Conservation (phyloP, 257 asterid genomes). For the Eustoma russellianum region DNA sequence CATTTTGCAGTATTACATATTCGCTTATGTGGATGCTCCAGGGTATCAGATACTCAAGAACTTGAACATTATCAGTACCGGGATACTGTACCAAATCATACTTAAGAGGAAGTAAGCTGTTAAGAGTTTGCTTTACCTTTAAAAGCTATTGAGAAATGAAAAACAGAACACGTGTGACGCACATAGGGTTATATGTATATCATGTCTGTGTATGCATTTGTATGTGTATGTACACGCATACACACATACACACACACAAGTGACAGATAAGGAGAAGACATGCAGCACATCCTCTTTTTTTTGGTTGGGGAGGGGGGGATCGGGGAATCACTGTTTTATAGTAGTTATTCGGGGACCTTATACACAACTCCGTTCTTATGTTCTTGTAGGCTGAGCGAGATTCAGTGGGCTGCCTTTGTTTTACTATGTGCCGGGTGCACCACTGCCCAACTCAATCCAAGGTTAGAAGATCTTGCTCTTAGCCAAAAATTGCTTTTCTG, state of each 20-base stretch:
- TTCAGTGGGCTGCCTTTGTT: slow-evolving; percentile 96
- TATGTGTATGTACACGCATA: too few species aligned
- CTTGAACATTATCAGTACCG: slow-evolving; percentile 94
- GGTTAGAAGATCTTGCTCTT: slow-evolving; percentile 39
- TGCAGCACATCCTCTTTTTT: not conserved
- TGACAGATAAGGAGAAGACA: not conserved
- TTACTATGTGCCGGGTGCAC: slow-evolving; percentile 99
- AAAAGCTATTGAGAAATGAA: too few species aligned
- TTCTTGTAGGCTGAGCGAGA: slow-evolving; percentile 71
- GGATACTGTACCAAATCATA: slow-evolving; percentile 77
- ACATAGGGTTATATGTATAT: too few species aligned
- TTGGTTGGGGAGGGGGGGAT: not conserved
- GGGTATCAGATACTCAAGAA: slow-evolving; percentile 97
- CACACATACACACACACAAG: not conserved
- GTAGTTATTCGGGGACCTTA: not conserved
- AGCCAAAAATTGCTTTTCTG: slow-evolving; percentile 11
- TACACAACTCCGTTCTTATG: not conserved
- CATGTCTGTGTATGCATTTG: too few species aligned
- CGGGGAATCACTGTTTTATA: too few species aligned
- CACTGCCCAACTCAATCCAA: slow-evolving; percentile 92
- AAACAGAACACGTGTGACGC: too few species aligned
- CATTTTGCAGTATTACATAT: slow-evolving; percentile 80
- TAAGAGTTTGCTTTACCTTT: not conserved
- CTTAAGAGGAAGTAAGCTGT: slow-evolving; percentile 78
- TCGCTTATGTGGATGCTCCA: slow-evolving; percentile 99